Evolutionary conservation across 768 basidiomycete species (phyloP), one percentile per base, ranked within the genome.

Genomic region (Cystofilobasidium capitatum): DNA sequence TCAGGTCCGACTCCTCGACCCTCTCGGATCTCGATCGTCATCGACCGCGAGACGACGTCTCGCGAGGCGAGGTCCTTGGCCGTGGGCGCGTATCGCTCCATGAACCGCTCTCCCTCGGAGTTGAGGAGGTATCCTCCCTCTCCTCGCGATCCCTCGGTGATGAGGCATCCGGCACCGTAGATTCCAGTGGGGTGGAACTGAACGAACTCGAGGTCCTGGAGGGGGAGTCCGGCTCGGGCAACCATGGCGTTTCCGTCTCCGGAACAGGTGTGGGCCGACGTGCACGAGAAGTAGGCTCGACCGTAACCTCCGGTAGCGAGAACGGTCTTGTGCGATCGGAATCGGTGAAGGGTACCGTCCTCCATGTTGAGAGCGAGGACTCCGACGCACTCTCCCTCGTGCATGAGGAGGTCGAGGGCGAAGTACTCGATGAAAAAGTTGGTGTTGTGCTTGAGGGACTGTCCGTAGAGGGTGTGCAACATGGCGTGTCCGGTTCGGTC

Each of bases 341-440:
- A 99, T 55, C 96, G 88, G 77, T 99, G 96, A 31, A 99, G 85
- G 20, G 96, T 99, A 64, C 96, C 96, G 73, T 98, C 96, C 80
- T 99, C 96, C 91, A 97, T 94, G 82, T 97, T 99, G 72, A 98
- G 83, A 17, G 96, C 96, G 76, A 98, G 89, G 61, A 99, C 96
- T 80, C 96, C 96, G 66, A 99, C 93, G 81, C 96, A 99, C 79
- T 97, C 91, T 73, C 93, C 96, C 71, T 88, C 91, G 77, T 54
- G 65, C 96, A 99, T 99, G 77, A 99, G 91, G 69, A 99, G 81
- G 77, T 99, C 96, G 66, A 94, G 84, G n/a, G 94, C 96, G 77
- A 99, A 98, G 79, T 94, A 99, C 78, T 99, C 96, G 78, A 99
- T 98, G 82, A 99, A 99, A 80, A 97, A 99, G 80, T 98, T 94